These are phyloP conservation scores for Aspergillus sp. DNA, from an alignment of 2,329 filamentous ascomycete genomes.

Conservation along the genomic window DNA sequence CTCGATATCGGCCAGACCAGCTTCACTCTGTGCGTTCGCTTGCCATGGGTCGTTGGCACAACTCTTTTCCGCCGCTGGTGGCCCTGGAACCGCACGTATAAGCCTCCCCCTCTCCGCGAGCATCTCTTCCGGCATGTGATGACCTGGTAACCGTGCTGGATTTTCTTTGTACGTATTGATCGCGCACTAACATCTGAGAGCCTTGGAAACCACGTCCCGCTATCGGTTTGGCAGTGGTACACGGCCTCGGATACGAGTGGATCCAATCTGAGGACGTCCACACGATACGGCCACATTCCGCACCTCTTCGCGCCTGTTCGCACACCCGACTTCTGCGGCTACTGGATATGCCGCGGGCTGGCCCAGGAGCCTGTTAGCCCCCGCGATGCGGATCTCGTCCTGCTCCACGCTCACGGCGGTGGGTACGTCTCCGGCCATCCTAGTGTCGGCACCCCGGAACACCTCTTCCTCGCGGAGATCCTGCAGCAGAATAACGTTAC, in stretches of 20 bases:
- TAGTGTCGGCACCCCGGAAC: conserved; percentile 15
- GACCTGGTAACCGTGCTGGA: conserved; percentile 13
- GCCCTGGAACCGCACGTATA: conserved; percentile 11
- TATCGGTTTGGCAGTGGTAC: conserved; percentile 7
- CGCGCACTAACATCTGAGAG: neutral
- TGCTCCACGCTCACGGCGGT: conserved; percentile 24
- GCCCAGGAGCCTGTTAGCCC: conserved; percentile 1
- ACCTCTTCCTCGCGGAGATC: conserved; percentile 20
- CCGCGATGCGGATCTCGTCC: conserved; percentile 15
- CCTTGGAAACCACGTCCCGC: conserved; percentile 16
- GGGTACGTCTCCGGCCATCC: conserved; percentile 22
- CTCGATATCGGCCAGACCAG: conserved; percentile 6
- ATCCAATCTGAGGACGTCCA: conserved; percentile 3
- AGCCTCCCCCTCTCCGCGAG: conserved; percentile 14
- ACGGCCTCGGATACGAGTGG: conserved; percentile 4
- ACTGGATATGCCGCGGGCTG: conserved; percentile 18
- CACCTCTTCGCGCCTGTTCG: conserved; percentile 14
- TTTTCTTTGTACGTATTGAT: neutral
- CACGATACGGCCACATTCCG: conserved; percentile 13
- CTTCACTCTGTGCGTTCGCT: conserved; percentile 10
- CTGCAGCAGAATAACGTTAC: conserved; percentile 55
- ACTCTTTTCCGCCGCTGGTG: conserved; percentile 15
- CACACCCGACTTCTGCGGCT: conserved; percentile 6
- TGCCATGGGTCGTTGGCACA: conserved; percentile 17
- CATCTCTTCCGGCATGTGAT: conserved; percentile 20